phyloP scores from a whole-genome alignment of 2,329 filamentous ascomycete genomes.

The Emergomyces orientalis region DNA sequence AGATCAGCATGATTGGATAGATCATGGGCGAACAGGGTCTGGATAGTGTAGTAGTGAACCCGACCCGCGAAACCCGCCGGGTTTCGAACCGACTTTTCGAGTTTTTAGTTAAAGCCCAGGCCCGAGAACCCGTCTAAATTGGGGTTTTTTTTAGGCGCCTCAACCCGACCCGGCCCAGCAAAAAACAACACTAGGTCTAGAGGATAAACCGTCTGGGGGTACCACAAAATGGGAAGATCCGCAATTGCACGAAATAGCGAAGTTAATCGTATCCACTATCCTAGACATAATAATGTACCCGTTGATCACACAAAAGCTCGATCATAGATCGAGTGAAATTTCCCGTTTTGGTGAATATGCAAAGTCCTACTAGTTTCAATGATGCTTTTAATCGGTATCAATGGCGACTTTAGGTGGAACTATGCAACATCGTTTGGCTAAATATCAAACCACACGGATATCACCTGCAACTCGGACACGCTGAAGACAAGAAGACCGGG shows the following conservation, averaged over 20 bases:
- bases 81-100: too few relatives aligned
- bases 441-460: neutral
- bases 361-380: neutral
- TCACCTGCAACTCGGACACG: neutral
- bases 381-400: neutral
- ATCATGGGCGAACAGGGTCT: constrained; percentile 12
- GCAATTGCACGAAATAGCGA: neutral
- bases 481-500: neutral
- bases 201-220: neutral
- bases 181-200: too few relatives aligned
- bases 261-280: neutral
- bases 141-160: too few relatives aligned
- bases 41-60: too few relatives aligned
- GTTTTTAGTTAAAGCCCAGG: too few relatives aligned
- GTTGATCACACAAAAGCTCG: neutral
- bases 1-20: constrained; percentile 39
- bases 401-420: neutral
- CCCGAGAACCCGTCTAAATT: too few relatives aligned
- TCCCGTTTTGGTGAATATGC: neutral
- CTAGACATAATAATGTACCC: neutral
- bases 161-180: too few relatives aligned
- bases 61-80: too few relatives aligned
- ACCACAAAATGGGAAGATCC: neutral
- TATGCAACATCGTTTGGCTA: neutral
- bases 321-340: neutral